Evolutionary conservation across 2,329 filamentous ascomycete genomes (phyloP).

Genomic region (Trichoderma aggressivum): DNA sequence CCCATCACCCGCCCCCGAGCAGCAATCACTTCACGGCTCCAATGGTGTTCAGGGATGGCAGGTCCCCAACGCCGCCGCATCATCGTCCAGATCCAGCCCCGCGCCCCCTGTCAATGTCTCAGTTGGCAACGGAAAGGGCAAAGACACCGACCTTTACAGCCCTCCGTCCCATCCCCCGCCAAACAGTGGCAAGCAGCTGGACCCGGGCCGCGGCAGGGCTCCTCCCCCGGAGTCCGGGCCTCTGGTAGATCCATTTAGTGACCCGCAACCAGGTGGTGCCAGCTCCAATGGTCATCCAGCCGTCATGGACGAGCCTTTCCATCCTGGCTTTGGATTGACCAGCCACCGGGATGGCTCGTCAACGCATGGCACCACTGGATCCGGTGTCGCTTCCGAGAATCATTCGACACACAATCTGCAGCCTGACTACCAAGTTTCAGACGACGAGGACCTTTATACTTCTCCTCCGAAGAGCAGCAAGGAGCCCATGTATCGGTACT

Average conservation of each 20-base stretch:
- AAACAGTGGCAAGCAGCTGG: constrained; percentile 18
- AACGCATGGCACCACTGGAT: constrained; percentile 19
- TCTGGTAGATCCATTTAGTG: constrained; percentile 31
- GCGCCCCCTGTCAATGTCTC: background rate
- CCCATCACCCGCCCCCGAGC: constrained; percentile 28
- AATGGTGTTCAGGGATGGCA: constrained; percentile 24
- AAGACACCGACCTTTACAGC: constrained; percentile 31
- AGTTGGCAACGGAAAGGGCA: constrained; percentile 31
- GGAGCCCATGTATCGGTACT: constrained; percentile 37
- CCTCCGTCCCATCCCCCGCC: constrained; percentile 27
- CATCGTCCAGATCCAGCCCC: background rate
- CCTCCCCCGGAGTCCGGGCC: constrained; percentile 8
- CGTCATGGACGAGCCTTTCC: constrained; percentile 35
- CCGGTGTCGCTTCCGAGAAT: constrained; percentile 20
- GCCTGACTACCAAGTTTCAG: constrained; percentile 28
- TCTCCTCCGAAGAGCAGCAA: constrained; percentile 36
- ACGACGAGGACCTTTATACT: constrained; percentile 42
- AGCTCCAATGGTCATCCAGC: constrained; percentile 19
- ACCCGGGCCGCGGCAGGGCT: constrained; percentile 26
- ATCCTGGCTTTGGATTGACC: constrained; percentile 34
- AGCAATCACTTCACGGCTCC: constrained; percentile 20
- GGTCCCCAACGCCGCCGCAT: background rate
- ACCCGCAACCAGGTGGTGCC: constrained; percentile 27
- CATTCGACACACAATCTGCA: constrained; percentile 20
- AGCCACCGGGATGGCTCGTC: constrained; percentile 4